A percentile compares a stretch with the other conserved stretches of the same genome.
Evolutionary conservation across 2,329 filamentous ascomycete species (phyloP).

Genomic region (Hymenoscyphus fructigenus): DNA sequence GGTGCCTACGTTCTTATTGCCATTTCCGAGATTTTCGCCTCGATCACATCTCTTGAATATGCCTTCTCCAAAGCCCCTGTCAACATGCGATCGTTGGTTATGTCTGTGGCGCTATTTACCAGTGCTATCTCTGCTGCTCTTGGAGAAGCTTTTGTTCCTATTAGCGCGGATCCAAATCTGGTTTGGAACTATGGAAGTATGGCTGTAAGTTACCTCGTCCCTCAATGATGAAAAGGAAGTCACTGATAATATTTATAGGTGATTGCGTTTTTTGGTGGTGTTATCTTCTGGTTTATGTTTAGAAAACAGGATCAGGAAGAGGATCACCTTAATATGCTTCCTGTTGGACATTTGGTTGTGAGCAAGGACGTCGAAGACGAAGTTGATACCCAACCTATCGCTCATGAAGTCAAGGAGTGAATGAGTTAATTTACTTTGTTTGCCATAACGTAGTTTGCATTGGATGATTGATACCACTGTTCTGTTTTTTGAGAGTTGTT

Average conservation of each 20-base stretch:
- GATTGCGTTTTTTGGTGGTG: conserved; percentile 60
- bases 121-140: conserved; percentile 67
- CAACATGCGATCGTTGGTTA: conserved; percentile 79
- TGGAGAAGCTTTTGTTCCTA: conserved; percentile 64
- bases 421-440: not conserved
- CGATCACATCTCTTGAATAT: conserved; percentile 69
- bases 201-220: conserved; percentile 38
- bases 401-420: not conserved
- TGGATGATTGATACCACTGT: too few species aligned
- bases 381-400: not conserved
- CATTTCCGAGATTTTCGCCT: conserved; percentile 61
- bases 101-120: conserved; percentile 68
- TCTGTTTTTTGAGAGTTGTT: too few species aligned
- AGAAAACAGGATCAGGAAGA: conserved; percentile 64
- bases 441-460: too few species aligned
- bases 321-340: conserved; percentile 65
- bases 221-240: too few species aligned
- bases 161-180: conserved; percentile 63
- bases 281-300: conserved; percentile 69
- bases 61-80: conserved; percentile 75
- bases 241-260: conserved; percentile 27
- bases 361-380: conserved; percentile 26
- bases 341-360: conserved; percentile 22
- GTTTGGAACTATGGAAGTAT: conserved; percentile 71
- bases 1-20: conserved; percentile 49